Conservation (phyloP, 768 basidiomycete genomes). For the Phanerochaete carnosa region DNA sequence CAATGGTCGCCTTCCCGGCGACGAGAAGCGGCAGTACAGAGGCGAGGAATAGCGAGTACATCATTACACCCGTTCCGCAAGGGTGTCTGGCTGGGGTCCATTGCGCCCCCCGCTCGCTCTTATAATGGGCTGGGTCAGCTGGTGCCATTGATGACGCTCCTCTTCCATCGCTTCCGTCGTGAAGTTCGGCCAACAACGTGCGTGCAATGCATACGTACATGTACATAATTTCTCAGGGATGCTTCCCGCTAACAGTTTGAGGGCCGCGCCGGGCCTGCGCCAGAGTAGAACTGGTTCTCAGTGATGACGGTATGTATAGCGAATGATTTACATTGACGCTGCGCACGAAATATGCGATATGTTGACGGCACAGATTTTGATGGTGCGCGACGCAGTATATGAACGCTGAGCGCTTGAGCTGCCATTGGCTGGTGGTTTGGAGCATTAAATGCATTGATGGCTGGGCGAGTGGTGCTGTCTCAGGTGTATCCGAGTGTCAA, state of each 20-base stretch:
- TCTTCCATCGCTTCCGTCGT: background rate
- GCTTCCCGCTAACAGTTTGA: too few species aligned
- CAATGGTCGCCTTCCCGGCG: conserved; percentile 16
- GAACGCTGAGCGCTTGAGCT: conserved; percentile 49
- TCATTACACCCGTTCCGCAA: background rate
- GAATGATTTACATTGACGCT: too few species aligned
- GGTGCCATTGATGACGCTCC: background rate
- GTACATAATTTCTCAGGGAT: too few species aligned
- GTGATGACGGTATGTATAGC: too few species aligned
- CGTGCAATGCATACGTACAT: background rate
- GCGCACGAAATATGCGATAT: too few species aligned
- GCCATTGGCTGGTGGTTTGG: conserved; percentile 41
- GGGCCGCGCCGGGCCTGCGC: too few species aligned
- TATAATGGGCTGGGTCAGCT: background rate
- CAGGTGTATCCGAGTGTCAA: conserved; percentile 59
- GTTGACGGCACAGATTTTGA: too few species aligned
- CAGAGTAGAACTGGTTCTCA: too few species aligned
- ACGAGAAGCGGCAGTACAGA: conserved; percentile 5
- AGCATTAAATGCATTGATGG: too few species aligned
- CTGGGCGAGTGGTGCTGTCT: too few species aligned
- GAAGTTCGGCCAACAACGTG: background rate
- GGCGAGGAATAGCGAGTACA: background rate
- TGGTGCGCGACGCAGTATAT: too few species aligned
- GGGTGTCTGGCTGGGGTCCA: too few species aligned
- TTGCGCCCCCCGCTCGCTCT: background rate